Percentiles rank a stretch among this genome's conserved stretches.
Evolutionary conservation across 768 basidiomycete genomes (phyloP).

Genomic region (Leccinum sublutescens): DNA sequence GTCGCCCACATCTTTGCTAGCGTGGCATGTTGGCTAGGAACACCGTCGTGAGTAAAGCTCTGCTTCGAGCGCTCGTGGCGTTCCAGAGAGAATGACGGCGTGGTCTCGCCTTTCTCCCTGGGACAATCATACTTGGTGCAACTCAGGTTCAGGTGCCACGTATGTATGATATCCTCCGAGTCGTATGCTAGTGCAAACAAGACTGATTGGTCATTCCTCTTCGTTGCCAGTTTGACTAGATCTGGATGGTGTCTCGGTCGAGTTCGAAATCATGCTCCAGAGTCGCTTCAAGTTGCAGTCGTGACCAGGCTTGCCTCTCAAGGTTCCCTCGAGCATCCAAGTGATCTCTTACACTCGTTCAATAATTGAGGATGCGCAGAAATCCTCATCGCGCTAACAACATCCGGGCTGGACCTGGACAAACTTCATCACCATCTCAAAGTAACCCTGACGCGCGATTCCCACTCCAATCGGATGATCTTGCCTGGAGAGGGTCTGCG

Average conservation of each 20-base stretch:
- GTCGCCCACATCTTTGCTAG: neutral
- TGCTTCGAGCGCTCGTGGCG: neutral
- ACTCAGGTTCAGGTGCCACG: neutral
- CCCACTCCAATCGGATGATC: neutral
- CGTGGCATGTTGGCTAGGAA: neutral
- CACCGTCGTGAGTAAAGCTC: neutral
- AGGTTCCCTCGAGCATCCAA: conserved; percentile 14
- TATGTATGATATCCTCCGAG: neutral
- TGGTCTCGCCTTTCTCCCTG: conserved; percentile 2
- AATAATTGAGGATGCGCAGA: conserved; percentile 17
- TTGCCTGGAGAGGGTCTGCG: neutral
- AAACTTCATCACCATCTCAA: neutral
- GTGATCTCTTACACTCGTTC: conserved; percentile 16
- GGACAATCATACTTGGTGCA: neutral
- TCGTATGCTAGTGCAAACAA: too few relatives aligned
- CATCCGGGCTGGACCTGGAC: conserved; percentile 25
- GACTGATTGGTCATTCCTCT: neutral
- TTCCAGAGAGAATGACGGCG: conserved; percentile 6
- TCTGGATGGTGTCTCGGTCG: conserved; percentile 12
- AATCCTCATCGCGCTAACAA: conserved; percentile 8
- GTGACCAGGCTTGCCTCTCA: neutral
- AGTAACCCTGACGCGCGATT: neutral
- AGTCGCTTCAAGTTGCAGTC: neutral
- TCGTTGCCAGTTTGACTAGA: neutral
- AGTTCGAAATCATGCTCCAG: conserved; percentile 16